These are phyloP conservation scores for Colletotrichum higginsianum DNA, from an alignment of 2,329 filamentous ascomycete genomes.

Conservation along the genomic window DNA sequence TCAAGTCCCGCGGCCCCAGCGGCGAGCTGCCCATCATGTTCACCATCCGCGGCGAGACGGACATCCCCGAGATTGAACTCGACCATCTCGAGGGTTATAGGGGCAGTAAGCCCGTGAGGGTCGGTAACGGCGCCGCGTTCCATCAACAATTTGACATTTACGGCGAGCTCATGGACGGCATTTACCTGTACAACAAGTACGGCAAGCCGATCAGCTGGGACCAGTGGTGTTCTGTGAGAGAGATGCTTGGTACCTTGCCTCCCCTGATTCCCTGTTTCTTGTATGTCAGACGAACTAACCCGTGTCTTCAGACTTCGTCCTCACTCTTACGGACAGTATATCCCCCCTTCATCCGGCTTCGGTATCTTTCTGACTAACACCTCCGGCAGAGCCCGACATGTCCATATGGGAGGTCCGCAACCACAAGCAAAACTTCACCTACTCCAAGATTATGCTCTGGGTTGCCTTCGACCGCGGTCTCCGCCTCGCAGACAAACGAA, in stretches of 20 bases:
- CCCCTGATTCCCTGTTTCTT: background rate
- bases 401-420: slow-evolving; percentile 88
- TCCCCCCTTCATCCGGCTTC: background rate
- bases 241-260: slow-evolving; percentile 68
- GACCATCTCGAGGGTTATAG: slow-evolving; percentile 81
- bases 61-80: slow-evolving; percentile 80
- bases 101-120: slow-evolving; percentile 79
- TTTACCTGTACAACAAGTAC: slow-evolving; percentile 86
- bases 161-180: slow-evolving; percentile 82
- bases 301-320: slow-evolving; percentile 71
- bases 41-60: slow-evolving; percentile 80
- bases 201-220: slow-evolving; percentile 84
- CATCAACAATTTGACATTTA: slow-evolving; percentile 87
- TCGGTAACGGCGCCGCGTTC: slow-evolving; percentile 83
- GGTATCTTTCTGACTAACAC: slow-evolving; percentile 33
- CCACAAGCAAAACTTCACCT: slow-evolving; percentile 82
- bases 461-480: slow-evolving; percentile 84
- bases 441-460: slow-evolving; percentile 89
- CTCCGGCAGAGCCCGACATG: slow-evolving; percentile 76
- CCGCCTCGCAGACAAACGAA: slow-evolving; percentile 81
- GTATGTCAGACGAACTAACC: background rate
- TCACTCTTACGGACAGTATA: slow-evolving; percentile 74
- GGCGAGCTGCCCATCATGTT: slow-evolving; percentile 85
- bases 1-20: slow-evolving; percentile 71
- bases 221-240: slow-evolving; percentile 79